phyloP scores from a whole-genome alignment of 345 rosid species.

The Lepidium aucheri region DNA sequence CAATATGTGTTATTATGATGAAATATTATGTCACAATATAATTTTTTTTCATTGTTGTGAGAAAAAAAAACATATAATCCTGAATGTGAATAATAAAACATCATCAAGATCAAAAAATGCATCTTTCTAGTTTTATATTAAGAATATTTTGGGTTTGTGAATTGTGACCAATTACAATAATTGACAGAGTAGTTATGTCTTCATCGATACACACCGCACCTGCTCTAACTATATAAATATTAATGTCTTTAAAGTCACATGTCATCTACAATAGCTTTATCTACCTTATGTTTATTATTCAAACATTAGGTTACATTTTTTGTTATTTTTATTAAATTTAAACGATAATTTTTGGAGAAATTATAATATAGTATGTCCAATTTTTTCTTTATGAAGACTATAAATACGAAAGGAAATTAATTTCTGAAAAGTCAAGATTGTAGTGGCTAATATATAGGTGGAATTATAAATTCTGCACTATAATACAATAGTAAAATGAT shows the following conservation, averaged over 20 bases:
- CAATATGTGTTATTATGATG: too few species aligned
- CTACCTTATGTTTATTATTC: conserved; percentile 18
- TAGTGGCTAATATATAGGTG: not conserved
- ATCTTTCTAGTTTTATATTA: not conserved
- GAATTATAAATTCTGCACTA: not conserved
- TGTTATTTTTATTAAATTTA: not conserved
- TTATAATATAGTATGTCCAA: not conserved
- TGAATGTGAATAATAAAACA: too few species aligned
- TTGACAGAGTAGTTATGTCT: conserved; percentile 16
- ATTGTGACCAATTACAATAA: conserved; percentile 16
- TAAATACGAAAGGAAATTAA: not conserved
- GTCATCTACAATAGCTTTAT: conserved; percentile 9
- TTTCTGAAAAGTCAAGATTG: not conserved
- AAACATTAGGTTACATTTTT: conserved; percentile 14
- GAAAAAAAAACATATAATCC: too few species aligned
- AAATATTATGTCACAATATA: too few species aligned
- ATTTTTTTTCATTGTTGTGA: too few species aligned
- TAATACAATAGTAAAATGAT: not conserved
- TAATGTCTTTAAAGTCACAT: conserved; percentile 14
- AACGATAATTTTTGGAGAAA: not conserved
- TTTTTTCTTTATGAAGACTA: not conserved
- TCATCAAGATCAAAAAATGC: not conserved
- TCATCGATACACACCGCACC: conserved; percentile 21
- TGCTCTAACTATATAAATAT: conserved; percentile 17
- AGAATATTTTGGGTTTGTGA: not conserved